phyloP scores from a whole-genome alignment of 345 rosid genomes.

The Syzygium aqueum region DNA sequence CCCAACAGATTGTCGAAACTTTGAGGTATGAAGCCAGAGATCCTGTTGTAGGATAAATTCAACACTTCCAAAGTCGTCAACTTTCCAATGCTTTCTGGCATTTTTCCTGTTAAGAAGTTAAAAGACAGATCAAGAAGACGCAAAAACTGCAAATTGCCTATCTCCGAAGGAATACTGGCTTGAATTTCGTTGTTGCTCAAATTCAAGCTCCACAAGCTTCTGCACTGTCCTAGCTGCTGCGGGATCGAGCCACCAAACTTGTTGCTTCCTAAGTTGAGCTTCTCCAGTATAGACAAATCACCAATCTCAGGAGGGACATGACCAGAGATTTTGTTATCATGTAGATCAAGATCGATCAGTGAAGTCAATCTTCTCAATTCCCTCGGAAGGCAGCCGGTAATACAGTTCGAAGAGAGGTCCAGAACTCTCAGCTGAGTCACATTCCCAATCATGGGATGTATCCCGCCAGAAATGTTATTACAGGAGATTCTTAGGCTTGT shows the following conservation, averaged over 20 bases:
- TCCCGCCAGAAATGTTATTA: not conserved
- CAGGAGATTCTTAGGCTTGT: not conserved
- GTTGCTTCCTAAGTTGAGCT: not conserved
- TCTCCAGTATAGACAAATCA: not conserved
- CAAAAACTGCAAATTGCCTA: not conserved
- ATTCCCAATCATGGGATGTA: not conserved
- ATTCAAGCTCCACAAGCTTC: slow-evolving; percentile 7
- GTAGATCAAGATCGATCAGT: not conserved
- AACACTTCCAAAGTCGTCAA: not conserved
- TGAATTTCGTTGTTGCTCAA: slow-evolving; percentile 1
- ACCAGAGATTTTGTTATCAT: slow-evolving; percentile 11
- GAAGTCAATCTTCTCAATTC: not conserved
- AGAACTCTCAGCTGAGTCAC: not conserved
- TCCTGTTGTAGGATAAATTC: slow-evolving; percentile 11
- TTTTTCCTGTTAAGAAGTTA: not conserved
- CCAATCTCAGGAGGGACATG: slow-evolving; percentile 6
- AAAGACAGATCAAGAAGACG: fast-evolving
- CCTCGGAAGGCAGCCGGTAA: fast-evolving
- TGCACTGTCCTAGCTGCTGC: not conserved
- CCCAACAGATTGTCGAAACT: slow-evolving; percentile 5
- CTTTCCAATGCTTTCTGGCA: not conserved
- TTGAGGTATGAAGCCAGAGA: slow-evolving; percentile 9
- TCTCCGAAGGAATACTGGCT: not conserved
- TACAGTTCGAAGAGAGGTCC: not conserved
- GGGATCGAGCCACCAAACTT: not conserved